Evolutionary conservation across 306 rosid species (phyloP).

Genomic region (Herpetospermum pedunculosum): DNA sequence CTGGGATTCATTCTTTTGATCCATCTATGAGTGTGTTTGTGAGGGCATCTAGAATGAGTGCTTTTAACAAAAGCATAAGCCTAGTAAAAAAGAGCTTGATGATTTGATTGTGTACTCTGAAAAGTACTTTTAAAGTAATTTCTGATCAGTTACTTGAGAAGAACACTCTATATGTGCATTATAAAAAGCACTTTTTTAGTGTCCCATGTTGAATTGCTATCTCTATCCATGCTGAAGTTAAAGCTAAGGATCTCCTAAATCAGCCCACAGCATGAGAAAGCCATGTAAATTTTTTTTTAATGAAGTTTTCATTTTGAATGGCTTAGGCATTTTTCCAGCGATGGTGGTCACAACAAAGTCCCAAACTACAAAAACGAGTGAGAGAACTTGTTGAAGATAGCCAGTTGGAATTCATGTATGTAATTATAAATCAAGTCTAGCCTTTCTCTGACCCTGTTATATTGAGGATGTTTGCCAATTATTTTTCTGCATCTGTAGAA

Average conservation of each 20-base stretch:
- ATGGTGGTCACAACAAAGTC: conserved; percentile 75
- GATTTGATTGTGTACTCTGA: neutral
- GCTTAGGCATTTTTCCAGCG: conserved; percentile 62
- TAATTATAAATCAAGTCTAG: neutral
- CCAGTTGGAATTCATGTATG: conserved; percentile 69
- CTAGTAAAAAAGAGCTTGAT: neutral
- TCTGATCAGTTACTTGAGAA: neutral
- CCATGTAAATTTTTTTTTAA: neutral
- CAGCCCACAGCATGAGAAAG: neutral
- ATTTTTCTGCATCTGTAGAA: conserved; percentile 26
- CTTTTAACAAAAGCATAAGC: neutral
- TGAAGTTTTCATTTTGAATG: neutral
- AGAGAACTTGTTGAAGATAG: conserved; percentile 48
- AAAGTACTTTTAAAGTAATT: neutral
- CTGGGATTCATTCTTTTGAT: neutral
- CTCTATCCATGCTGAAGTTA: neutral
- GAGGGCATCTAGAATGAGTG: neutral
- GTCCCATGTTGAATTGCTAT: neutral
- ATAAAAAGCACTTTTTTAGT: neutral
- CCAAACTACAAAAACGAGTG: conserved; percentile 40
- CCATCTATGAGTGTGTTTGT: neutral
- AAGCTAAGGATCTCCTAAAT: neutral
- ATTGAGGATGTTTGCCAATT: neutral
- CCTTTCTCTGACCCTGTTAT: neutral
- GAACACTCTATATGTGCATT: neutral